phyloP scores from a whole-genome alignment of 2,329 filamentous ascomycete species.

The Penicillium sp. region DNA sequence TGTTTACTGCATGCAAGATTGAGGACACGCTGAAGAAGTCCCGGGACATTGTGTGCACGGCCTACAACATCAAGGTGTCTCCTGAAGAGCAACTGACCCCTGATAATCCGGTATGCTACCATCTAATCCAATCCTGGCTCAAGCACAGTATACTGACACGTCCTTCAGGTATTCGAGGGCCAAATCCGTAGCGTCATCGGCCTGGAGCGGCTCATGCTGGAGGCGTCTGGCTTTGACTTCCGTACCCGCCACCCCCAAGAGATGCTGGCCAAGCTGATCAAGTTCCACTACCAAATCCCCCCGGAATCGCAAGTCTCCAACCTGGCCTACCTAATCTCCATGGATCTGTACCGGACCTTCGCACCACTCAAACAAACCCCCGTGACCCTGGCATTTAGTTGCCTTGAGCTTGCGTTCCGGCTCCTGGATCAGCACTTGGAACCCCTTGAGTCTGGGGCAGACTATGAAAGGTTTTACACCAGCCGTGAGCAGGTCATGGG shows the following conservation, averaged over 20 bases:
- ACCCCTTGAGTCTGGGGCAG: conserved; percentile 53
- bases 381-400: conserved; percentile 81
- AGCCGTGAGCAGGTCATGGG: conserved; percentile 56
- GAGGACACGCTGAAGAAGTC: conserved; percentile 99
- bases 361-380: conserved; percentile 88
- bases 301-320: conserved; percentile 63
- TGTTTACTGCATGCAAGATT: conserved; percentile 95
- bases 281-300: conserved; percentile 60
- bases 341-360: conserved; percentile 93
- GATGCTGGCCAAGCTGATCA: conserved; percentile 74
- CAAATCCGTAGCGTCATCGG: conserved; percentile 83
- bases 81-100: conserved; percentile 72
- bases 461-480: conserved; percentile 58
- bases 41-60: conserved; percentile 86
- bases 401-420: conserved; percentile 79
- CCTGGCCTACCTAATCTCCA: conserved; percentile 78
- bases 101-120: conserved; percentile 75
- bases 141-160: conserved; percentile 3
- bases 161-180: conserved; percentile 73
- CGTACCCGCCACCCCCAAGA: conserved; percentile 87
- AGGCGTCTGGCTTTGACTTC: conserved; percentile 93
- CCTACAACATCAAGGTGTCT: conserved; percentile 80
- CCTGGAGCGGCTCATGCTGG: conserved; percentile 89
- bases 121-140: neutral
- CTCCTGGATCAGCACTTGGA: conserved; percentile 65